These are phyloP conservation scores for Brassica nigra DNA, from an alignment of 345 rosid species.

Conservation along the genomic window DNA sequence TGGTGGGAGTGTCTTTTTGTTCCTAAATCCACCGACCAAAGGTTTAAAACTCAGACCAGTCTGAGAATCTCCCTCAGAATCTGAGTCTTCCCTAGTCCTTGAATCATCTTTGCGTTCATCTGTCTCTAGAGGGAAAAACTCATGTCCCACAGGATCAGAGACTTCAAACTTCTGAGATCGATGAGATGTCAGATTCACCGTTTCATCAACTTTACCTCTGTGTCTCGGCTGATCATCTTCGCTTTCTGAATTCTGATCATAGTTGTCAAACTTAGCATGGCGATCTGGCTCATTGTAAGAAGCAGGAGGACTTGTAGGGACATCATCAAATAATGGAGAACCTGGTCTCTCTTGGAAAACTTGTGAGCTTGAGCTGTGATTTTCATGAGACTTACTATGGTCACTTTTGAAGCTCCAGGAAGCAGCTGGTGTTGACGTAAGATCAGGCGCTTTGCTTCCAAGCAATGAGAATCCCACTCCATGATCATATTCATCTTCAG, in stretches of 20 bases:
- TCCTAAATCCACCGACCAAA: conserved; percentile 67
- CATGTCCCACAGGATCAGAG: conserved; percentile 37
- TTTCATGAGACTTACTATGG: conserved; percentile 34
- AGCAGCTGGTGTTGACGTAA: conserved; percentile 29
- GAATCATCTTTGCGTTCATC: conserved; percentile 41
- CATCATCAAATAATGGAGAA: conserved; percentile 45
- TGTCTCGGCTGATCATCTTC: conserved; percentile 44
- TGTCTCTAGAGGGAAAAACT: conserved; percentile 20
- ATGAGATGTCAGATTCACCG: conserved; percentile 32
- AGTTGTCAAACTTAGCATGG: conserved; percentile 56
- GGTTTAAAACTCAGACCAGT: conserved; percentile 55
- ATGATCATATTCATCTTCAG: conserved; percentile 40
- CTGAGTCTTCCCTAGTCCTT: conserved; percentile 36
- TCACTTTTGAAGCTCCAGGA: conserved; percentile 44
- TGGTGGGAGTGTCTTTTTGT: conserved; percentile 63
- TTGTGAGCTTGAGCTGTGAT: conserved; percentile 41
- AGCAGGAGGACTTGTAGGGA: conserved; percentile 36
- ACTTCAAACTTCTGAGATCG: conserved; percentile 35
- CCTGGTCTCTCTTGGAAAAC: conserved; percentile 40
- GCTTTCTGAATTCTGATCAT: conserved; percentile 50
- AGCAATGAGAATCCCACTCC: conserved; percentile 42
- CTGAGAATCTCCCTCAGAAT: conserved; percentile 30
- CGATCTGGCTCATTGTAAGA: conserved; percentile 46
- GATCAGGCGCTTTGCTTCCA: conserved; percentile 40
- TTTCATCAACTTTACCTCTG: conserved; percentile 21